These are phyloP conservation scores for Talaromyces borbonicus DNA, from an alignment of 495 filamentous ascomycete species.

Conservation along the genomic window DNA sequence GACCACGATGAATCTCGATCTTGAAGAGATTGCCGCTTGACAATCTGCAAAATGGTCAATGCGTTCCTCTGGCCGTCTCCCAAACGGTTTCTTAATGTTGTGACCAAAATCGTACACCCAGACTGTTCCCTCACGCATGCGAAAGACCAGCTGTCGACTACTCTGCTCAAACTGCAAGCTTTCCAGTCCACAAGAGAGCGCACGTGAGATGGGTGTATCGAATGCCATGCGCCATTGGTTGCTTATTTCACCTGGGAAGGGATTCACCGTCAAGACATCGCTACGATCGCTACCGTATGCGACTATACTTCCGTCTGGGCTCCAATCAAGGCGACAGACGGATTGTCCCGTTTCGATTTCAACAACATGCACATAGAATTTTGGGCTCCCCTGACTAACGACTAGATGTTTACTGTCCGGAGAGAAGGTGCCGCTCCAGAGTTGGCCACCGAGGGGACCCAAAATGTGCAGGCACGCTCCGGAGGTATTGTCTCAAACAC, in stretches of 20 bases:
- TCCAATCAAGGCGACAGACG: slow-evolving; percentile 8
- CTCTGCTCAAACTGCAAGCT: slow-evolving; percentile 1
- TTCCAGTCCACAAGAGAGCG: background rate
- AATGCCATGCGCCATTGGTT: slow-evolving; percentile 5
- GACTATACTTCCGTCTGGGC: slow-evolving; percentile 8
- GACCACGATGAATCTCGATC: background rate
- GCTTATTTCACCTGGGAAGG: slow-evolving; percentile 2
- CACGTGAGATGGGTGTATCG: slow-evolving; percentile 7
- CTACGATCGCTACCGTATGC: background rate
- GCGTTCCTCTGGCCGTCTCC: background rate
- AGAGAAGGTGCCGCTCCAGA: slow-evolving; percentile 18
- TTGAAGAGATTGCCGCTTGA: background rate
- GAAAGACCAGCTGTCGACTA: slow-evolving; percentile 7
- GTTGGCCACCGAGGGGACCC: slow-evolving; percentile 10
- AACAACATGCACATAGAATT: slow-evolving; percentile 11
- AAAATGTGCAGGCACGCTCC: slow-evolving; percentile 16
- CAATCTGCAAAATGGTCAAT: background rate
- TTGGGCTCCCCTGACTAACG: slow-evolving; percentile 11
- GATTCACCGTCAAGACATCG: background rate
- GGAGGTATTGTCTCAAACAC: slow-evolving; percentile 17
- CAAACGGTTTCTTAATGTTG: slow-evolving; percentile 8
- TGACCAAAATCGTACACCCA: slow-evolving; percentile 11
- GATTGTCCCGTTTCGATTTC: slow-evolving; percentile 3
- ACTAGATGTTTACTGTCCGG: slow-evolving; percentile 13
- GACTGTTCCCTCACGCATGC: slow-evolving; percentile 8